Base-by-base conservation (phyloP, 2,329 filamentous ascomycete species). In the Tolypocladium inflatum region DNA sequence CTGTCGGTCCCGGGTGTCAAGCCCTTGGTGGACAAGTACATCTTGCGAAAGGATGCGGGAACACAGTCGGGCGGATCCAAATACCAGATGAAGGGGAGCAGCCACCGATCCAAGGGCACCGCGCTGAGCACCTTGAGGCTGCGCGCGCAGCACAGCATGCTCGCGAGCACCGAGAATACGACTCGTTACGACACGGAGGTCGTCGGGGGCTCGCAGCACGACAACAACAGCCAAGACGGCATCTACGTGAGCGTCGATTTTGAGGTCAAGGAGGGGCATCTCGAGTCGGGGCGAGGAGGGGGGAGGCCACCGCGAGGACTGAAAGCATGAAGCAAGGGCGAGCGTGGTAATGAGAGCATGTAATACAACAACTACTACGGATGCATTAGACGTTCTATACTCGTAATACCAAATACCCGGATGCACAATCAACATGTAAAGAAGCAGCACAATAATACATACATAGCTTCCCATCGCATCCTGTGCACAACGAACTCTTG, bases 1-100 rank as follows among this genome's bases (percentile, higher is more conserved):
- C 71, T 81, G 1, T 81, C 79, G 0, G 70, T 80, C 0, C 79
- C 79, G 0, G 78, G 77, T 3, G 66, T 79, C 53, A 80, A 81
- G 57, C 78, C 78, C 0, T 63, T 80, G 3, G 73, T 76, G 48
- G 75, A 75, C 63, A 67, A 62, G 58, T 63, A 67, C 53, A 57
- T 74, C 33, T 60, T 70, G 54, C 59, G 64, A 33, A 66, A 63
- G 59, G 68, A 65, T 33, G 54, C 58, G 5, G 60, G 63, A 30
- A 52, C 59, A 4, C 61, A 64, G 17, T 62, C 61, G 2, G 65
- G 60, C 11, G 64, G 63, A 9, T 65, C 67, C 13, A 61, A 63
- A 26, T 67, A 66, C 30, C 64, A 66, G 8, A 30, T 48, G 45
- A 23, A 48, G 6, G 45, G 59, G 10, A 62, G 52, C 52, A 59